These are phyloP conservation scores for Chimonanthus praecox DNA, from an alignment of 164 flowering plant genomes.

Conservation along the genomic window DNA sequence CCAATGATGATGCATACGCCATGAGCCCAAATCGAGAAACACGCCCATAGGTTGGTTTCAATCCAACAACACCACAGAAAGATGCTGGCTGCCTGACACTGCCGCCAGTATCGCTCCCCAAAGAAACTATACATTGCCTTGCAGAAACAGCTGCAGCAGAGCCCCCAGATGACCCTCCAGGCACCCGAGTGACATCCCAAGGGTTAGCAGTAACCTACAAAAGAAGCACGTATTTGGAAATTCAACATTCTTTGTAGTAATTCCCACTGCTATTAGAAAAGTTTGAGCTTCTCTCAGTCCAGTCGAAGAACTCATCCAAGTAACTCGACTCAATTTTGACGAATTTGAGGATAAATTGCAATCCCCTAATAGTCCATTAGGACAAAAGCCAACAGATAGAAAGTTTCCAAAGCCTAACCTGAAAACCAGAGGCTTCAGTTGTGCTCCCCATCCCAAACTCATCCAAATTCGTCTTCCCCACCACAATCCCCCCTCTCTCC, in stretches of 20 bases:
- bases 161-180: slow-evolving; percentile 99
- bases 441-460: slow-evolving; percentile 98
- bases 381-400: neutral
- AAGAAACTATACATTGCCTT: slow-evolving; percentile 82
- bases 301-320: neutral
- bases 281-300: neutral
- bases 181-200: slow-evolving; percentile 86
- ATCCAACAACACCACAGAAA: slow-evolving; percentile 96
- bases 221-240: slow-evolving; percentile 9
- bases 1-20: slow-evolving; percentile 97
- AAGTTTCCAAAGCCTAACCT: slow-evolving; percentile 32
- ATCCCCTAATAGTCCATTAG: neutral
- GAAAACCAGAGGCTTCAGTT: slow-evolving; percentile 83
- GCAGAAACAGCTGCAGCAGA: slow-evolving; percentile 98
- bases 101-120: slow-evolving; percentile 98
- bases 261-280: neutral
- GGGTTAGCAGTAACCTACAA: slow-evolving; percentile 91
- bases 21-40: slow-evolving; percentile 96
- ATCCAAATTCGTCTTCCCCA: slow-evolving; percentile 96
- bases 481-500: slow-evolving; percentile 66
- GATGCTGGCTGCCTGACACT: slow-evolving; percentile 99
- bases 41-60: slow-evolving; percentile 97
- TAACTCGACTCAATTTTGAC: neutral
- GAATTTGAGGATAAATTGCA: neutral
- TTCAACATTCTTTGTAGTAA: neutral